Base-by-base conservation (phyloP, 306 rosid species). In the Cucumis cinereus region DNA sequence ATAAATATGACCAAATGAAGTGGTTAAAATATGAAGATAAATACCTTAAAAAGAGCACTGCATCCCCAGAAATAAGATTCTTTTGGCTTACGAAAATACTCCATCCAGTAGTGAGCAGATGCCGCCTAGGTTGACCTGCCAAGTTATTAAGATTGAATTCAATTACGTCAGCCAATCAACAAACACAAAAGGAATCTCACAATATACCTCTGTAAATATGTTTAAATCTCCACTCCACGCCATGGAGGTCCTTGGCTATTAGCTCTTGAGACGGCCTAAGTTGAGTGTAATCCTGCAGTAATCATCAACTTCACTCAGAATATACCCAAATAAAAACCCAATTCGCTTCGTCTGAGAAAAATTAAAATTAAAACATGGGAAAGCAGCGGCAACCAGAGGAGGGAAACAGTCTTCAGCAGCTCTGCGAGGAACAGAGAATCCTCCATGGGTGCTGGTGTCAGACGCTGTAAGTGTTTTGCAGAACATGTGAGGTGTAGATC, bases 401-500 rank as follows among this genome's bases (percentile, higher is more conserved):
- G 97, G 98, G 77, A 93, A 93, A 81, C 98, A 93, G 83, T 93
- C 98, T 82, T 93, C 98, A 20, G 98, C 98, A 50, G 98, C 98
- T 84, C 98, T 79, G 40, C 98, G 96, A 78, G 98, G 98, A 76
- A 93, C 98, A 12, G 98, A 93, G 82, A 93, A 93, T 41, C 98
- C 98, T 45, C 98, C 98, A 50, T 93, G 98, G 49, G 96, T 93
- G 83, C 98, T 93, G 58, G 98, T 93, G 74, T 93, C 98, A 54
- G 97, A 93, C 33, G 98, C 98, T 28, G 98, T 93, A 59, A 93
- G 98, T 23, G 98, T 93, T 76, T 93, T 93, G 89, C 98, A 93
- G 80, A 93, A 93, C 97, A 93, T 93, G 77, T 93, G 98, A 84
- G 98, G 91, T 49, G 97, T 90, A 80, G 96, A 86, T 82, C 88